A percentile compares a stretch with the other conserved stretches of the same genome.
Evolutionary conservation across 1,284 basidiomycete genomes (phyloP).

Genomic region (Cutaneotrichosporon sp.): DNA sequence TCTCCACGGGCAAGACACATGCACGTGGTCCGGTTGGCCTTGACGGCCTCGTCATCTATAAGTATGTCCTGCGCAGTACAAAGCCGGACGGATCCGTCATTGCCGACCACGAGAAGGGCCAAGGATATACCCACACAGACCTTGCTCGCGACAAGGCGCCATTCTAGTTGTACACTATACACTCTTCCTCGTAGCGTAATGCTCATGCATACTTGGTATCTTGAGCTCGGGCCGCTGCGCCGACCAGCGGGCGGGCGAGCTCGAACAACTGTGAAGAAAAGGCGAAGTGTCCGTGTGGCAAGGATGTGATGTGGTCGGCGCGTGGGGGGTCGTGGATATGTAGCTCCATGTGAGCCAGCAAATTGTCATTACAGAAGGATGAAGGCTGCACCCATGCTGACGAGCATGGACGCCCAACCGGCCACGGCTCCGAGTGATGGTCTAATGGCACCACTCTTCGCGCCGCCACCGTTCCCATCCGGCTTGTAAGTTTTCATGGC

Average conservation of each 20-base stretch:
- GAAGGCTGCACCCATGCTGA: not conserved
- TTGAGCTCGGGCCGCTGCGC: constrained; percentile 1
- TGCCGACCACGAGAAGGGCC: constrained; percentile 54
- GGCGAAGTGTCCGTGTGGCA: too few species aligned
- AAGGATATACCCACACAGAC: constrained; percentile 65
- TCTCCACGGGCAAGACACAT: constrained; percentile 93
- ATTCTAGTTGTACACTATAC: constrained; percentile 24
- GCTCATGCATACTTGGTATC: not conserved
- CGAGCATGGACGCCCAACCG: constrained; percentile 2
- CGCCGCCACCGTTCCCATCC: not conserved
- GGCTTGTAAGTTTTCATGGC: not conserved
- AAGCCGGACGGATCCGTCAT: constrained; percentile 69
- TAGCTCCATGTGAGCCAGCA: too few species aligned
- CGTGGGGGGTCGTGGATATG: too few species aligned
- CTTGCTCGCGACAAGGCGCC: constrained; percentile 32
- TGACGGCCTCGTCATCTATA: constrained; percentile 91
- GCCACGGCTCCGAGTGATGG: not conserved
- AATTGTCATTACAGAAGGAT: too few species aligned
- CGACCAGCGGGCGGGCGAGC: not conserved
- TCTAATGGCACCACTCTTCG: not conserved
- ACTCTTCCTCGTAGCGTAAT: not conserved
- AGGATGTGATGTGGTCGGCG: too few species aligned
- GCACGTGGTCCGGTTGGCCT: constrained; percentile 94
- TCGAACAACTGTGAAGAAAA: too few species aligned
- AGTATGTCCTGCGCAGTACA: constrained; percentile 78